A percentile compares a stretch with the other conserved stretches of the same genome.
Evolutionary conservation across 1,139 yeast genomes (phyloP).

Genomic region (Candida mesenterica): DNA sequence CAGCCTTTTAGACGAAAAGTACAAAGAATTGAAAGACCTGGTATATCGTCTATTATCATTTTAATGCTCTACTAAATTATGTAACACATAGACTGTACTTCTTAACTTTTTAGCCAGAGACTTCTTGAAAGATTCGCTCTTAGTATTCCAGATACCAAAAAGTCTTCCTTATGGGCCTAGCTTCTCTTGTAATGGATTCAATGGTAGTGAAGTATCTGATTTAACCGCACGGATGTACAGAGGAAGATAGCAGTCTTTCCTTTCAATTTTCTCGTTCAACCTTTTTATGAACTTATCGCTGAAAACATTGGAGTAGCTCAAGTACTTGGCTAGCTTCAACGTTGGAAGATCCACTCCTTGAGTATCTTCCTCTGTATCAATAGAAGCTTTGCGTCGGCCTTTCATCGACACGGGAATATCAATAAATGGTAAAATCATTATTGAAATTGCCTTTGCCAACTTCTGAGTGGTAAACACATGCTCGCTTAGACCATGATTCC

Average conservation of each 20-base stretch:
- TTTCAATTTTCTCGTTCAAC: conserved; percentile 21
- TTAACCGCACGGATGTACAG: conserved; percentile 14
- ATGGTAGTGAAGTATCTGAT: neutral
- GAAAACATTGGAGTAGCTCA: conserved; percentile 14
- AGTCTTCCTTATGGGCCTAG: too few species aligned
- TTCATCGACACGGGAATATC: conserved; percentile 22
- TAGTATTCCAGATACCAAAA: too few species aligned
- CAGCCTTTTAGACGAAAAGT: too few species aligned
- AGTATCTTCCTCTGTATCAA: conserved; percentile 1
- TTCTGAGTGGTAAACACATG: conserved; percentile 12
- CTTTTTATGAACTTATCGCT: conserved; percentile 19
- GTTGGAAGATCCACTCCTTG: neutral
- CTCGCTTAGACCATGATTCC: conserved; percentile 17
- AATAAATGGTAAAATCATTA: conserved; percentile 29
- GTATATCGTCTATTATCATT: too few species aligned
- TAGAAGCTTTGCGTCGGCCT: conserved; percentile 5
- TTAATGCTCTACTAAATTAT: too few species aligned
- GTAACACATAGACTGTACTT: too few species aligned
- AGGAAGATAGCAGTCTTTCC: conserved; percentile 21
- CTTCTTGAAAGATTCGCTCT: too few species aligned
- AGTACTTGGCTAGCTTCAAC: conserved; percentile 9
- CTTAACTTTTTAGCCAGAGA: too few species aligned
- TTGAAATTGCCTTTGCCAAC: conserved; percentile 19
- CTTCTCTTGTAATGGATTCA: neutral
- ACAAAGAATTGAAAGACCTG: too few species aligned